These are phyloP conservation scores for Oleoguttula mirabilis DNA, from an alignment of 495 filamentous ascomycete genomes.

Conservation along the genomic window DNA sequence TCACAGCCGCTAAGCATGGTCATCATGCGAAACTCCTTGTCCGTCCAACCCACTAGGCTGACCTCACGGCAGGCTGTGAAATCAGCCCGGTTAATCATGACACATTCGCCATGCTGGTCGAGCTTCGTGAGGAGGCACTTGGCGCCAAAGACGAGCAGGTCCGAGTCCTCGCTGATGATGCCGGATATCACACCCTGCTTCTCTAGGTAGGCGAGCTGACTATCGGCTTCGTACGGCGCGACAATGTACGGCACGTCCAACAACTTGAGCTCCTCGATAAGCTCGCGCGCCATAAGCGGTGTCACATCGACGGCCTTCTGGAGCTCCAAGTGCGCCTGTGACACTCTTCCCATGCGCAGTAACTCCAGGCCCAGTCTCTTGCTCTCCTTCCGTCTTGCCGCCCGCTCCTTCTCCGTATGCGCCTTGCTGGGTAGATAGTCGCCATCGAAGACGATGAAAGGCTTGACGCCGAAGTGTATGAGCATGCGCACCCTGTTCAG, in stretches of 20 bases:
- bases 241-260: conserved; percentile 76
- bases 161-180: conserved; percentile 93
- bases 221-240: conserved; percentile 94
- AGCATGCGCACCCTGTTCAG: conserved; percentile 89
- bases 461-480: conserved; percentile 78
- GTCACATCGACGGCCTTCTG: conserved; percentile 96
- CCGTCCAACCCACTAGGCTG: conserved; percentile 81
- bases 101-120: conserved; percentile 81
- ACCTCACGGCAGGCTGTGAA: conserved; percentile 83
- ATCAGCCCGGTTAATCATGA: conserved; percentile 77
- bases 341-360: conserved; percentile 61
- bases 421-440: conserved; percentile 91
- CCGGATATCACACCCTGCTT: conserved; percentile 67
- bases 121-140: conserved; percentile 85
- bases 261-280: conserved; percentile 84
- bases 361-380: conserved; percentile 64
- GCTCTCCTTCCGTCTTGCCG: conserved; percentile 58
- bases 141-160: conserved; percentile 89
- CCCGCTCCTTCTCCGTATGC: conserved; percentile 68
- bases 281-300: conserved; percentile 79
- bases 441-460: conserved; percentile 92
- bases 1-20: conserved; percentile 97
- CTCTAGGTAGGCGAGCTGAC: conserved; percentile 90
- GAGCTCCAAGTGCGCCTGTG: conserved; percentile 73
- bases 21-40: conserved; percentile 85